Evolutionary conservation across 2,329 filamentous ascomycete genomes (phyloP).

Genomic region (Neonectria magnoliae): DNA sequence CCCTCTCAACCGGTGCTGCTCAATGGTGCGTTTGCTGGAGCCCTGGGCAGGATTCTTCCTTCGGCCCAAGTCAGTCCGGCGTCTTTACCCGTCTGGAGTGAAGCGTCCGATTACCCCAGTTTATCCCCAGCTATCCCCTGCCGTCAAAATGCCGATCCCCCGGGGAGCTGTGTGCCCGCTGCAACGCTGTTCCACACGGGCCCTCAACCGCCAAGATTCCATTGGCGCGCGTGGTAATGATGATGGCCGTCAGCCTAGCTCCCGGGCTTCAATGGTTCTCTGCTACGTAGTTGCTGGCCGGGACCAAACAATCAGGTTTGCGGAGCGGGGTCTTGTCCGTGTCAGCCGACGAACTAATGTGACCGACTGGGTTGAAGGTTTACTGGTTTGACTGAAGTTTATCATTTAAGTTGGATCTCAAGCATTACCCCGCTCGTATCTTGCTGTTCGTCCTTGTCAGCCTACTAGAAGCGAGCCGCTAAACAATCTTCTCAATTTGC

Average conservation of each 20-base stretch:
- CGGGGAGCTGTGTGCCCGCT: conserved; percentile 5
- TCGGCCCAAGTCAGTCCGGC: conserved; percentile 8
- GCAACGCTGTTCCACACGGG: conserved; percentile 2
- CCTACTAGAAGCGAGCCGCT: no score
- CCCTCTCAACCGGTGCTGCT: neutral
- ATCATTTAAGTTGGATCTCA: neutral
- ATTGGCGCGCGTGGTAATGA: conserved; percentile 20
- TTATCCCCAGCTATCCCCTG: neutral
- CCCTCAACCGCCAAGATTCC: conserved; percentile 1
- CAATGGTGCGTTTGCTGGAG: conserved; percentile 20
- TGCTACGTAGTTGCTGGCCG: neutral
- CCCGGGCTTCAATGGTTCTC: neutral
- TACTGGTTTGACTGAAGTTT: neutral
- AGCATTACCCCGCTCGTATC: no score
- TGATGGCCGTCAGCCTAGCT: conserved; percentile 9
- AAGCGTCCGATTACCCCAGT: conserved; percentile 9
- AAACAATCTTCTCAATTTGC: no score
- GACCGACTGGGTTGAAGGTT: neutral
- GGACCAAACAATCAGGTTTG: conserved; percentile 1
- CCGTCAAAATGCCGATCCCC: conserved; percentile 7
- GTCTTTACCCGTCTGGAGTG: conserved; percentile 9
- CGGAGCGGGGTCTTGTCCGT: conserved; percentile 6
- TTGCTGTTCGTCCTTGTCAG: no score
- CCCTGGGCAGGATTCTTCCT: neutral
- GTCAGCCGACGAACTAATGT: neutral